These are phyloP conservation scores for Cokeromyces recurvatus DNA, from an alignment of 371 early-diverging fungal species.

Conservation along the genomic window DNA sequence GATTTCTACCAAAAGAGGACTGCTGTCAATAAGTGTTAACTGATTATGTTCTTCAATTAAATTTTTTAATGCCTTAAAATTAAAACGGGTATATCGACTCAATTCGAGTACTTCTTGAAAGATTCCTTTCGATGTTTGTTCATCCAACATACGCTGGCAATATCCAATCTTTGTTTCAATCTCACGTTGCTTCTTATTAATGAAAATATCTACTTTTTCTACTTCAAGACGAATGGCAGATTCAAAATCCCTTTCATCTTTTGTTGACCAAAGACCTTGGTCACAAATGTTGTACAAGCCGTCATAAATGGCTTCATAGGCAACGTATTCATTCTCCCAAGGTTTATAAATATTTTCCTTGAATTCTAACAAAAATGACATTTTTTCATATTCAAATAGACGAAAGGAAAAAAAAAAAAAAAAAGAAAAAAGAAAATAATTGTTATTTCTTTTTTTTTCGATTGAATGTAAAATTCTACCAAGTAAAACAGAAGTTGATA, in stretches of 20 bases:
- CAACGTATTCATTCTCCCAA: slow-evolving; percentile 84
- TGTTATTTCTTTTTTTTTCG: too few species aligned
- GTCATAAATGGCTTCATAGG: slow-evolving; percentile 75
- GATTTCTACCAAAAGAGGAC: slow-evolving; percentile 21
- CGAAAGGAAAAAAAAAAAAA: background rate
- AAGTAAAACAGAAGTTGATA: too few species aligned
- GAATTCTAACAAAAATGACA: slow-evolving; percentile 83
- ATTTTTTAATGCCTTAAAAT: slow-evolving; percentile 92
- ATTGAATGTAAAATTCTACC: too few species aligned
- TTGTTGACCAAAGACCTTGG: slow-evolving; percentile 48
- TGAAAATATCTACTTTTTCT: slow-evolving; percentile 68
- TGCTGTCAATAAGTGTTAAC: slow-evolving; percentile 17
- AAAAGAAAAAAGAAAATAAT: too few species aligned
- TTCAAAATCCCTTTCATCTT: slow-evolving; percentile 84
- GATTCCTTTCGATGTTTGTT: slow-evolving; percentile 68
- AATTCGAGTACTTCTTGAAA: slow-evolving; percentile 83
- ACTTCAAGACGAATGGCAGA: slow-evolving; percentile 80
- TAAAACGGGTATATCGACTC: slow-evolving; percentile 89
- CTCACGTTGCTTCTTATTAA: slow-evolving; percentile 74
- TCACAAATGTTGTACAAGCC: slow-evolving; percentile 57
- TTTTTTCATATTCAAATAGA: slow-evolving; percentile 21
- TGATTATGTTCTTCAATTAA: slow-evolving; percentile 84
- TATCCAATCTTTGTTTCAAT: slow-evolving; percentile 78
- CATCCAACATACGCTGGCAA: slow-evolving; percentile 37
- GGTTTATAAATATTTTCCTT: slow-evolving; percentile 63